Evolutionary conservation across 768 basidiomycete genomes (phyloP), one percentile per base, ranked within the genome.

Genomic region (Lactarius hatsudake): DNA sequence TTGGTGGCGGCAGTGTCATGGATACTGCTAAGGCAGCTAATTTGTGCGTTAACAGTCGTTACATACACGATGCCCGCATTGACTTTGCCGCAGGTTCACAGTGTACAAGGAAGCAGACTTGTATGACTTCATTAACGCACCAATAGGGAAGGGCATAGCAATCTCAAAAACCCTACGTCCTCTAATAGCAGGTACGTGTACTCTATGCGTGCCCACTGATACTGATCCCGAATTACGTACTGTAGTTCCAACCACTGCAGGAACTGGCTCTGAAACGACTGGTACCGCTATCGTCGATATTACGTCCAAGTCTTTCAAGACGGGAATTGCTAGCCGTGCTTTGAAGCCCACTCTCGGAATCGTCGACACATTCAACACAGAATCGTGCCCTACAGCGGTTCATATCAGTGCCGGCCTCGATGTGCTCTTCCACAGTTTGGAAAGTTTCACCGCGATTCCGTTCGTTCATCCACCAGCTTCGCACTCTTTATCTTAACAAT

Each of bases 21-120:
- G 96, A 97, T 75, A 97, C 95, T 0, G 92, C 95, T 62, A 98
- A 98, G 76, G 87, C 94, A 8, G 95, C 96, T 38, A 98, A 98
- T 78, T 73, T 98, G 86, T 92, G 74, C 61, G 83, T 72, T 59
- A 13, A 18, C 18, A 59, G 28, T 26, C 15, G 40, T 56, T 15
- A 43, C 20, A n/a, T 40, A 32, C 30, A 13, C 6, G 48, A 23
- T 40, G 9, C 54, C 65, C 23, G 9, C 58, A 18, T n/a, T 63
- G 8, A 58, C 8, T 62, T 69, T 51, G 74, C 26, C 3, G 12
- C 68, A 93, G 91, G 66, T 96, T 95, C 77, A 83, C 91, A 0
- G 92, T 93, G 13, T 98, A 98, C 81, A 90, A 90, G 71, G 93
- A 98, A 69, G 86, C 92, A 0, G 93, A 97, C 74, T 80, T 98